These are phyloP conservation scores for Russula foetens DNA, from an alignment of 768 basidiomycete genomes.

Conservation along the genomic window DNA sequence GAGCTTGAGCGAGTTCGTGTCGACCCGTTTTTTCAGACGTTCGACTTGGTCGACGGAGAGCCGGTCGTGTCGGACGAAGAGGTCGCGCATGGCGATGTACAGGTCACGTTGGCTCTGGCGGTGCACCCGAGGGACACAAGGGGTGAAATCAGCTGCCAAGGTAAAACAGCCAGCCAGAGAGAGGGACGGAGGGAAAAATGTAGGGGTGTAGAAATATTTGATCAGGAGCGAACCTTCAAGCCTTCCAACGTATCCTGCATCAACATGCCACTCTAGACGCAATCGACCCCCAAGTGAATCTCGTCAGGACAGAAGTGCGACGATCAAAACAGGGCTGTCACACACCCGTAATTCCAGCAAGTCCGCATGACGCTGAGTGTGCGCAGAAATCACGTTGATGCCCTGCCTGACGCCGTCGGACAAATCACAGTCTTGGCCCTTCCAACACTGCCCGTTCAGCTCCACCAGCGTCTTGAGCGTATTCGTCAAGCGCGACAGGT, in stretches of 20 bases:
- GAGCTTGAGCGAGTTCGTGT: conserved; percentile 64
- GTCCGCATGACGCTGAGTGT: conserved; percentile 66
- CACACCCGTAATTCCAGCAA: conserved; percentile 64
- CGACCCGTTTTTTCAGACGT: conserved; percentile 78
- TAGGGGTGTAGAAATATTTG: background rate
- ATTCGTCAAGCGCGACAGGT: conserved; percentile 75
- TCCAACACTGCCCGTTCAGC: conserved; percentile 75
- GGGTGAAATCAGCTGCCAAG: background rate
- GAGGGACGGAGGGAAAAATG: background rate
- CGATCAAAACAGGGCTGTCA: conserved; percentile 2
- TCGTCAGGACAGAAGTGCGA: background rate
- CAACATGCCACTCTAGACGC: conserved; percentile 47
- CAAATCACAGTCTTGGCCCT: conserved; percentile 74
- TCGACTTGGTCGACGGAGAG: conserved; percentile 86
- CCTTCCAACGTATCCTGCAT: conserved; percentile 66
- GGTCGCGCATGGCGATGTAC: conserved; percentile 78
- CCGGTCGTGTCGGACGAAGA: conserved; percentile 83
- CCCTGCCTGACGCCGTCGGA: conserved; percentile 72
- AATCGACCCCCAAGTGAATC: background rate
- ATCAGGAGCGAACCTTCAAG: conserved; percentile 47
- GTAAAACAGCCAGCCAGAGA: background rate
- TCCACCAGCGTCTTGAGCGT: conserved; percentile 72
- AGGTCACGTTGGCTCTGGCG: conserved; percentile 70
- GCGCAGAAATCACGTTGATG: conserved; percentile 54
- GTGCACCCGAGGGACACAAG: background rate